Percentiles rank a stretch among this genome's conserved stretches.
phyloP scores from a whole-genome alignment of 257 asterid species.

The Plantago ovata region DNA sequence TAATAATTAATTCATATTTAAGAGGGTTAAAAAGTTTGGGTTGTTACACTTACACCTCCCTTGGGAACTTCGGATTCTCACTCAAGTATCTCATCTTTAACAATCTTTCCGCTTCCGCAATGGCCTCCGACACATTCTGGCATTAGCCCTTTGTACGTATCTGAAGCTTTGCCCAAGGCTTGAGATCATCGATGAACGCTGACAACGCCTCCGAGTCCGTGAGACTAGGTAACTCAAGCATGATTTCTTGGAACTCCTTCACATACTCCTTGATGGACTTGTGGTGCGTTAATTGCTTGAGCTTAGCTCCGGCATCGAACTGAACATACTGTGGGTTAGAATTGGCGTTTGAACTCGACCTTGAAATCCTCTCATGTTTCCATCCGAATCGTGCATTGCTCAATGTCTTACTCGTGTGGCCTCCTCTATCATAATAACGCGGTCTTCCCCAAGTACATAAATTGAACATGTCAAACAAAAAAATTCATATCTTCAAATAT shows the following conservation, averaged over 20 bases:
- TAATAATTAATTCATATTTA: too few relatives aligned
- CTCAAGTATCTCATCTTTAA: background rate
- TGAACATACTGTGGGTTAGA: background rate
- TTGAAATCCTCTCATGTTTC: constrained; percentile 1
- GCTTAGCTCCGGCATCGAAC: background rate
- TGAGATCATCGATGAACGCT: background rate
- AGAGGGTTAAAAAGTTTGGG: too few relatives aligned
- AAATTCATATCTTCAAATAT: too few relatives aligned
- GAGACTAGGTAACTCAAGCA: too few relatives aligned
- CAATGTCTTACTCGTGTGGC: background rate
- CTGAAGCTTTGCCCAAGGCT: background rate
- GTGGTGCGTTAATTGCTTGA: background rate
- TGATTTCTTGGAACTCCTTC: background rate
- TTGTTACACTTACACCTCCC: too few relatives aligned
- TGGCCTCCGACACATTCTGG: background rate
- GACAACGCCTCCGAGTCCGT: too few relatives aligned
- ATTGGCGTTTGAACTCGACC: background rate
- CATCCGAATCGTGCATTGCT: background rate
- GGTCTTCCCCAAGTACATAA: background rate
- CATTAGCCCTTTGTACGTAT: background rate
- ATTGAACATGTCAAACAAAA: too few relatives aligned
- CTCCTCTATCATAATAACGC: constrained; percentile 6
- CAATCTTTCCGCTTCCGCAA: background rate
- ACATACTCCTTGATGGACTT: background rate
- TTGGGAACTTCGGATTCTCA: background rate